Conservation (phyloP, 2,329 filamentous ascomycete genomes). For the Pyrenophora tritici-repentis region DNA sequence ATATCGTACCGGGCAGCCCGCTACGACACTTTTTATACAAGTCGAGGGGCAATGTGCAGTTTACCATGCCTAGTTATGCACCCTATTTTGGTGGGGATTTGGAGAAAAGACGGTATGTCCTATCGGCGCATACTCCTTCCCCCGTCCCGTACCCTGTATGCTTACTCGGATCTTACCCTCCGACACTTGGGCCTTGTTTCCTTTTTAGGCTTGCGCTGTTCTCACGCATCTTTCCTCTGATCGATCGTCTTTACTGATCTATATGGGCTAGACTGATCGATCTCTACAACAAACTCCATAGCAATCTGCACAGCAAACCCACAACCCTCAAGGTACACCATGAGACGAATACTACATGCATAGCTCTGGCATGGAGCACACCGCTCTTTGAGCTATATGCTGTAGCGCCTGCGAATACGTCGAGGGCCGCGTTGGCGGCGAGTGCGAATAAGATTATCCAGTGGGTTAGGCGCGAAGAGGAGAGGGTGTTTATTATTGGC, state of each 20-base stretch:
- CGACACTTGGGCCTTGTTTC: no score
- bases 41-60: conserved; percentile 91
- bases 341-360: conserved; percentile 69
- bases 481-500: conserved; percentile 93
- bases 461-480: conserved; percentile 91
- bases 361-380: conserved; percentile 87
- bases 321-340: conserved; percentile 87
- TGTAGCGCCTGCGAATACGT: conserved; percentile 75
- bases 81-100: conserved; percentile 68
- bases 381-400: conserved; percentile 93
- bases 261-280: conserved; percentile 59
- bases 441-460: conserved; percentile 87
- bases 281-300: conserved; percentile 83
- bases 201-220: not conserved
- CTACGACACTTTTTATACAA: conserved; percentile 96
- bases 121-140: conserved; percentile 3
- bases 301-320: conserved; percentile 81
- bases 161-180: not conserved
- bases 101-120: conserved; percentile 63
- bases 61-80: conserved; percentile 82
- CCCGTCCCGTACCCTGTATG: conserved; percentile 8
- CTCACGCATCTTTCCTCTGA: not conserved
- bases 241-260: not conserved
- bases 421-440: conserved; percentile 71
- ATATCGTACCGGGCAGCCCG: conserved; percentile 79